Conservation (phyloP, 1,284 basidiomycete species). For the Puccinia triticina region DNA sequence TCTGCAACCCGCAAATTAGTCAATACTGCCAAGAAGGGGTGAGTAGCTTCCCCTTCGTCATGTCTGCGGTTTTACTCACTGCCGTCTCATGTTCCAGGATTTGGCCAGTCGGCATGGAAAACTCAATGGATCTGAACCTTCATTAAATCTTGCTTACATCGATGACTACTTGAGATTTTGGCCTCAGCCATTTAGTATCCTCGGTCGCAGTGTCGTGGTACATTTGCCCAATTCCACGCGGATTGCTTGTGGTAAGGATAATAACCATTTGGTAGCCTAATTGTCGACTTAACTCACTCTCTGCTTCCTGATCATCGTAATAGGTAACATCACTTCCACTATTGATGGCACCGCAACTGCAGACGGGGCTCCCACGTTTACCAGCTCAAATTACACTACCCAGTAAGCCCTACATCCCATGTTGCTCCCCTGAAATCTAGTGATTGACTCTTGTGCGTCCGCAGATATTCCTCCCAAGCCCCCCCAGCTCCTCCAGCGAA, state of each 20-base stretch:
- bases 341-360: slow-evolving; percentile 55
- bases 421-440: neutral
- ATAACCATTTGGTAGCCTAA: neutral
- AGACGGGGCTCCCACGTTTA: slow-evolving; percentile 28
- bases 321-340: slow-evolving; percentile 55
- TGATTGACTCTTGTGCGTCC: neutral
- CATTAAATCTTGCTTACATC: slow-evolving; percentile 49
- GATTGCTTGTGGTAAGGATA: slow-evolving; percentile 54
- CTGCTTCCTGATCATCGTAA: neutral
- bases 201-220: slow-evolving; percentile 57
- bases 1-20: slow-evolving; percentile 55
- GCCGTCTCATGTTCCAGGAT: slow-evolving; percentile 46
- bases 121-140: slow-evolving; percentile 53
- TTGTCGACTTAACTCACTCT: neutral
- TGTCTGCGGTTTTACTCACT: neutral
- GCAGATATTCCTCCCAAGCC: slow-evolving; percentile 24
- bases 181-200: slow-evolving; percentile 55
- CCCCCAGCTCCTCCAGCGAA: slow-evolving; percentile 30
- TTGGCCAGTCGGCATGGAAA: slow-evolving; percentile 57
- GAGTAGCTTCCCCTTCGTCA: neutral
- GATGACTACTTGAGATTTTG: slow-evolving; percentile 56
- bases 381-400: slow-evolving; percentile 37
- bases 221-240: slow-evolving; percentile 55
- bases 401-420: slow-evolving; percentile 7
- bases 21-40: slow-evolving; percentile 56